Evolutionary conservation across 768 basidiomycete genomes (phyloP).

Genomic region (Boletellus ananas): DNA sequence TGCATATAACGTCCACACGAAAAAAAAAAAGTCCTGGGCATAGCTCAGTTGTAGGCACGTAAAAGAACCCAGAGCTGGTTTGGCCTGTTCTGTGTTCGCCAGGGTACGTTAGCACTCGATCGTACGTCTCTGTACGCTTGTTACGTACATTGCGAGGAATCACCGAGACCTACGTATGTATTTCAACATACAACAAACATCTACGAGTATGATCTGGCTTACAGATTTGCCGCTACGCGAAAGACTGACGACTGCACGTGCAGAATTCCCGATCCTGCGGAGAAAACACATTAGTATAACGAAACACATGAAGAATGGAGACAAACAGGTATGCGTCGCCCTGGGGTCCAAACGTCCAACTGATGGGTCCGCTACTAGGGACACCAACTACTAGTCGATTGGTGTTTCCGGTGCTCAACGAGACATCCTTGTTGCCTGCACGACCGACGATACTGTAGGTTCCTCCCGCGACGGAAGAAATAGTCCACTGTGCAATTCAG

Average conservation of each 20-base stretch:
- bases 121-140: background rate
- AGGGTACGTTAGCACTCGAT: too few relatives aligned
- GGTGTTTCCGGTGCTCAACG: background rate
- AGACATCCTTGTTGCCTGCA: background rate
- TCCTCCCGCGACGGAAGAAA: background rate
- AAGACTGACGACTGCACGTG: background rate
- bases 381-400: background rate
- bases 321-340: background rate
- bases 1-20: too few relatives aligned
- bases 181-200: too few relatives aligned
- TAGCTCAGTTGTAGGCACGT: background rate
- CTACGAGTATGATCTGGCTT: background rate
- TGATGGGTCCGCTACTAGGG: background rate
- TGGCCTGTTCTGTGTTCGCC: background rate
- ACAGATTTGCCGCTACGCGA: background rate
- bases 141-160: background rate
- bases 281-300: background rate
- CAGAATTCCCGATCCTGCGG: background rate
- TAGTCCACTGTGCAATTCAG: background rate
- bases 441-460: background rate
- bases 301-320: background rate
- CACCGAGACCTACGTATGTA: background rate
- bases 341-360: background rate
- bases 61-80: background rate
- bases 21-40: background rate